A percentile compares a stretch with the other conserved stretches of the same genome.
Evolutionary conservation across 768 basidiomycete genomes (phyloP).

Genomic region (Lentinula aciculospora): DNA sequence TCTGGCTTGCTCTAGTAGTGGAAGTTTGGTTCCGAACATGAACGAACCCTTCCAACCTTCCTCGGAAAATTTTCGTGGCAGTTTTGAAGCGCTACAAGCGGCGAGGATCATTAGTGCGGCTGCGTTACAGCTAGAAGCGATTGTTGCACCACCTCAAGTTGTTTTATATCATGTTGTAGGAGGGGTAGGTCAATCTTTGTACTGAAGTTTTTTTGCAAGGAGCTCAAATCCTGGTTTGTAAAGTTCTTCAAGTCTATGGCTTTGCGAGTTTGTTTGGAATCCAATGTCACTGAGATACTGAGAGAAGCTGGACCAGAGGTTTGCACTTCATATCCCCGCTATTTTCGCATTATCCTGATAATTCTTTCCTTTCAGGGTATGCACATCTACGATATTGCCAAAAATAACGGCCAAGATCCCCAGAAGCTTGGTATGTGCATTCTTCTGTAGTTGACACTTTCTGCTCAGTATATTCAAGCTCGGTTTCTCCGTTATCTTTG

Average conservation of each 20-base stretch:
- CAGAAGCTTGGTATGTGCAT: conserved; percentile 26
- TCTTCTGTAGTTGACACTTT: neutral
- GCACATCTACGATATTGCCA: conserved; percentile 29
- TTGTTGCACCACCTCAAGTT: conserved; percentile 20
- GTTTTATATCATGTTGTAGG: conserved; percentile 18
- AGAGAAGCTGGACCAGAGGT: conserved; percentile 31
- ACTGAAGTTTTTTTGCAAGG: conserved; percentile 5
- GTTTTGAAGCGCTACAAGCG: conserved; percentile 18
- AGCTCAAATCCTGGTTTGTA: no score
- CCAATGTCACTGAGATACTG: conserved; percentile 33
- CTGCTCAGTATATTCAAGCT: conserved; percentile 14
- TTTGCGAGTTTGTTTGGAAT: conserved; percentile 23
- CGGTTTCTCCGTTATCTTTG: conserved; percentile 33
- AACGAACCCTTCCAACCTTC: conserved; percentile 2
- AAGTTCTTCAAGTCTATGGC: conserved; percentile 23
- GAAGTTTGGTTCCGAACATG: neutral
- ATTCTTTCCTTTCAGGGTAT: conserved; percentile 16
- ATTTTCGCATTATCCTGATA: neutral
- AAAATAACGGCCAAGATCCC: conserved; percentile 20
- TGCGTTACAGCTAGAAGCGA: conserved; percentile 23
- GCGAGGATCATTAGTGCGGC: conserved; percentile 24
- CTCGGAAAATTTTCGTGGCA: neutral
- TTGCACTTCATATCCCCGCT: neutral
- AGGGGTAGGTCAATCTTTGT: conserved; percentile 22
- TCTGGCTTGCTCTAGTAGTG: neutral